These are phyloP conservation scores for Beverwykella pulmonaria DNA, from an alignment of 495 filamentous ascomycete genomes.

Conservation along the genomic window DNA sequence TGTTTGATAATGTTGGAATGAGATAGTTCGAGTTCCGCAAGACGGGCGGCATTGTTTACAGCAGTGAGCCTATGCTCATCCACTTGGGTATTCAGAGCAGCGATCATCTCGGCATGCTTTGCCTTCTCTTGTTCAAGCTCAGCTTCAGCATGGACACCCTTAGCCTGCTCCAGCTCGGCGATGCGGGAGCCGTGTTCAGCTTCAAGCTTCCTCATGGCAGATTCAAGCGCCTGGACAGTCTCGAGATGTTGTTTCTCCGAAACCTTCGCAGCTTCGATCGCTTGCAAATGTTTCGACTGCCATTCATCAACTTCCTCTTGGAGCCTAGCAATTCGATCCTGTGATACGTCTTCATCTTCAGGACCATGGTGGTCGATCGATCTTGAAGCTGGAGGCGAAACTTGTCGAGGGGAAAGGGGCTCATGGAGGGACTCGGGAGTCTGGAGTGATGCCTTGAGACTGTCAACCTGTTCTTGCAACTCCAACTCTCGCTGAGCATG, in stretches of 20 bases:
- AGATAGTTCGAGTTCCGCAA: constrained; percentile 52
- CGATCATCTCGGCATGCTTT: constrained; percentile 67
- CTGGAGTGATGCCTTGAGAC: constrained; percentile 56
- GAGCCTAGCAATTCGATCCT: constrained; percentile 69
- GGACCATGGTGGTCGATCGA: constrained; percentile 38
- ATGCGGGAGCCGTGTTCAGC: constrained; percentile 40
- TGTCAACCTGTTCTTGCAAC: constrained; percentile 68
- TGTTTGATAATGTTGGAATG: constrained; percentile 52
- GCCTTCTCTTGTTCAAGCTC: constrained; percentile 55
- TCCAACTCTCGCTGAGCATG: constrained; percentile 74
- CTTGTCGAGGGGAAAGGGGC: constrained; percentile 26
- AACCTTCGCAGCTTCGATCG: constrained; percentile 69
- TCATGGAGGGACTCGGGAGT: constrained; percentile 5
- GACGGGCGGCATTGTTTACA: constrained; percentile 44
- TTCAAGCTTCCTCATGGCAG: constrained; percentile 49
- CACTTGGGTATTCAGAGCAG: constrained; percentile 70
- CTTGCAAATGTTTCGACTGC: constrained; percentile 72
- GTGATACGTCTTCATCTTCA: constrained; percentile 46
- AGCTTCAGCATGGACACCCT: constrained; percentile 40
- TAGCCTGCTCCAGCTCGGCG: constrained; percentile 23
- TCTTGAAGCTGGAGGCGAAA: constrained; percentile 27
- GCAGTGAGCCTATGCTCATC: constrained; percentile 72
- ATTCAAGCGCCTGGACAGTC: constrained; percentile 73
- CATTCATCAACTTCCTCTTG: constrained; percentile 73
- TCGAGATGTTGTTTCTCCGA: constrained; percentile 73